phyloP scores from a whole-genome alignment of 768 basidiomycete species.

The Hemileccinum impolitum region DNA sequence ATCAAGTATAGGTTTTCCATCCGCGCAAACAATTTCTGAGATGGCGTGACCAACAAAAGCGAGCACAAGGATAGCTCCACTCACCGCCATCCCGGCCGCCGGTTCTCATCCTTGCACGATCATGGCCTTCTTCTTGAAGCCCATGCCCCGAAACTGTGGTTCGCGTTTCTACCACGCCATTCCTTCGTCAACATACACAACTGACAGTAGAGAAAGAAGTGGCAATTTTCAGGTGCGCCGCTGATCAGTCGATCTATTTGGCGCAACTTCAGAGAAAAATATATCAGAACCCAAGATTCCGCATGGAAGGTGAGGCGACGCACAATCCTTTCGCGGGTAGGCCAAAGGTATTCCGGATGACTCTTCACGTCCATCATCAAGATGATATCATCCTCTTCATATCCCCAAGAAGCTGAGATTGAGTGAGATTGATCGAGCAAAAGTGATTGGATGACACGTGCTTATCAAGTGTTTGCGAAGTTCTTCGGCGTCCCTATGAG shows the following conservation, averaged over 20 bases:
- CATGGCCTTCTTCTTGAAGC: slow-evolving; percentile 8
- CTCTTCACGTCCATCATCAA: slow-evolving; percentile 39
- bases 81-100: slow-evolving; percentile 49
- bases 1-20: slow-evolving; percentile 21
- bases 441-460: not conserved
- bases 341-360: slow-evolving; percentile 33
- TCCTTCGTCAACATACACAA: too few species aligned
- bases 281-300: not conserved
- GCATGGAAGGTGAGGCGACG: slow-evolving; percentile 4
- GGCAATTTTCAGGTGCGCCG: slow-evolving; percentile 39
- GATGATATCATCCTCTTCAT: slow-evolving; percentile 38
- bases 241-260: slow-evolving; percentile 42
- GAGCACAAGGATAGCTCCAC: not conserved
- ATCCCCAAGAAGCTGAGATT: slow-evolving; percentile 34
- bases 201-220: slow-evolving; percentile 57
- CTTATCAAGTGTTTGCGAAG: slow-evolving; percentile 19
- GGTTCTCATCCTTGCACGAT: slow-evolving; percentile 39
- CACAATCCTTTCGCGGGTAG: slow-evolving; percentile 46
- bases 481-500: slow-evolving; percentile 19
- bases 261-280: slow-evolving; percentile 23
- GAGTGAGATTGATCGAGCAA: slow-evolving; percentile 1
- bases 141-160: slow-evolving; percentile 23
- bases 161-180: not conserved
- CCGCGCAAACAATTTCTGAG: slow-evolving; percentile 20
- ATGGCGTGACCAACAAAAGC: not conserved